Percentiles rank a stretch among this genome's conserved stretches.
Conservation (phyloP, 208 protist genomes). For the Zelonia costaricensis region DNA sequence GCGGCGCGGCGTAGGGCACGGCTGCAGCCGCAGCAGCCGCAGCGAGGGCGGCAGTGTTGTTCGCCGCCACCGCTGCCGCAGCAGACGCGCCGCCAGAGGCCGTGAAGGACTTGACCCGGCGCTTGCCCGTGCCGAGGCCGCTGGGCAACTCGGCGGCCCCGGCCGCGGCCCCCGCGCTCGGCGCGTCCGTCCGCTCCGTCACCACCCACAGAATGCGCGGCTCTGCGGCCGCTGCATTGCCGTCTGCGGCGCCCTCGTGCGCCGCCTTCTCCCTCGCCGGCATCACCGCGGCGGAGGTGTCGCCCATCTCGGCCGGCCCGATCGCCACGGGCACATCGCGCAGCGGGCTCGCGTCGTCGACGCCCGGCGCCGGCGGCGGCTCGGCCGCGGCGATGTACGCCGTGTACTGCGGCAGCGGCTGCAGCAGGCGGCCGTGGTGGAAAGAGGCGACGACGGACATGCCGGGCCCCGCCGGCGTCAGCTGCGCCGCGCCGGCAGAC, state of each 20-base stretch:
- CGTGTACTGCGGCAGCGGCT: constrained; percentile 44
- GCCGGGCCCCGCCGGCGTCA: no score
- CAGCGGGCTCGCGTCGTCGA: constrained; percentile 50
- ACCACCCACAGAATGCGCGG: constrained; percentile 36
- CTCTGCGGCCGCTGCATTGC: neutral
- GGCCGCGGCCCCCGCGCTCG: neutral
- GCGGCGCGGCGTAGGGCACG: constrained; percentile 24
- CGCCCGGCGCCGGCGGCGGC: constrained; percentile 32
- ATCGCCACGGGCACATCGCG: constrained; percentile 56
- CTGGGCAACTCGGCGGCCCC: neutral
- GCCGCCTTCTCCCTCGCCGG: neutral
- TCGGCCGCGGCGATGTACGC: constrained; percentile 59
- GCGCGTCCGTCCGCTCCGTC: constrained; percentile 19
- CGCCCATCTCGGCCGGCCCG: constrained; percentile 17
- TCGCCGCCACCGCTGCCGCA: neutral
- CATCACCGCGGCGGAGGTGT: no score
- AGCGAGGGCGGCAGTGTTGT: neutral
- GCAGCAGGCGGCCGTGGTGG: constrained; percentile 59
- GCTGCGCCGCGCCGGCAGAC: neutral
- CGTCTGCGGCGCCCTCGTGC: neutral
- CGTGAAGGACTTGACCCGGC: constrained; percentile 27
- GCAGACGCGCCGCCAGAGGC: neutral
- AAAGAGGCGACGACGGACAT: constrained; percentile 29
- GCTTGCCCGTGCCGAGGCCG: constrained; percentile 14
- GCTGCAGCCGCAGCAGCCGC: constrained; percentile 10